Percentiles rank a stretch among this genome's conserved stretches.
Conservation (phyloP, 306 rosid species). For the Oxytropis ochrocephala region DNA sequence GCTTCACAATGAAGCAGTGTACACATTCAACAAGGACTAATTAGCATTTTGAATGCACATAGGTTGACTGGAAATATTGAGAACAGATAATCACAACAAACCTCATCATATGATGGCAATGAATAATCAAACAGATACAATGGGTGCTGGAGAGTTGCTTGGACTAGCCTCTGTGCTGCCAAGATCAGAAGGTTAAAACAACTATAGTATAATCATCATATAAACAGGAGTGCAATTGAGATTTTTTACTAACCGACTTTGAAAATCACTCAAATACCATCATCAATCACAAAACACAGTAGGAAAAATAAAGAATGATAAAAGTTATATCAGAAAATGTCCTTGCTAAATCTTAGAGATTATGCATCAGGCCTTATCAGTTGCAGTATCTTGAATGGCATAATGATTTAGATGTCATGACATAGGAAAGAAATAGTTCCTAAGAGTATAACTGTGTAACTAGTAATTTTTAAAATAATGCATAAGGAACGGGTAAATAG, state of each 20-base stretch:
- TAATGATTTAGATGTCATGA: not conserved
- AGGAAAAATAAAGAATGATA: not conserved
- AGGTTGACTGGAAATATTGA: not conserved
- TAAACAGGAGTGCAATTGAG: not conserved
- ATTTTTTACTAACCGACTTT: not conserved
- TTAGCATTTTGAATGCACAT: conserved; percentile 4
- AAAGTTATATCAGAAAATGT: not conserved
- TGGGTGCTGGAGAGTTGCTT: conserved; percentile 70
- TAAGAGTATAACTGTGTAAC: not conserved
- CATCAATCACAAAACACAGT: not conserved
- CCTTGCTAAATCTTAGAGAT: not conserved
- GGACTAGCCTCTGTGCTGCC: conserved; percentile 67
- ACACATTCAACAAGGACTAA: not conserved
- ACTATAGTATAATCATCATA: conserved; percentile 9
- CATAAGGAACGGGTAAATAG: not conserved
- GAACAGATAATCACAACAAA: conserved; percentile 17
- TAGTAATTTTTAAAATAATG: not conserved
- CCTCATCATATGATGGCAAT: conserved; percentile 56
- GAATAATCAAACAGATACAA: conserved; percentile 56
- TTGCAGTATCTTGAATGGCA: not conserved
- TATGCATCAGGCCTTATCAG: not conserved
- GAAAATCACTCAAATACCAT: not conserved
- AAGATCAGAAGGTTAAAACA: conserved; percentile 33
- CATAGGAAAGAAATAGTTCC: not conserved
- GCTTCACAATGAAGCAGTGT: not conserved